Base-by-base conservation (phyloP, 2,329 filamentous ascomycete genomes). In the Acrocalymma vagum region DNA sequence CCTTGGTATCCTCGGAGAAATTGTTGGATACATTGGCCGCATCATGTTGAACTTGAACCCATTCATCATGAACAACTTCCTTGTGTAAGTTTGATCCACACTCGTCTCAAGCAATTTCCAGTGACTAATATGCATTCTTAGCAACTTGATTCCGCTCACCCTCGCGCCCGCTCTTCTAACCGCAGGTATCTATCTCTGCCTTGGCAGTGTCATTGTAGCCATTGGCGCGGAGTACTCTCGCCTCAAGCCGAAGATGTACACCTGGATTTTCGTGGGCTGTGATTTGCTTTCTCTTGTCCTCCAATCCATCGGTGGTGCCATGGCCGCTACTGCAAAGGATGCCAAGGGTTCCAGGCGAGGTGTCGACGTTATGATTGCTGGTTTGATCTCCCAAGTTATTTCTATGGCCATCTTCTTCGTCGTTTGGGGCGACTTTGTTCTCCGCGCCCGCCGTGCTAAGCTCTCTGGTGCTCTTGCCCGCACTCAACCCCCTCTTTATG, bases 211-310 rank as follows among this genome's bases (percentile, higher is more conserved):
- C 43, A 76, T 83, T 31, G 63, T 76, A 5, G 69, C 73, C 25
- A 76, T 80, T 33, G 79, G 80, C 15, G 40, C 45, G 9, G 45
- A 57, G 5, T 44, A 52, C 33, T 62, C 62, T 6, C 55, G 53
- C 11, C 20, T 65, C 15, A 54, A 49, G 32, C 60, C 57, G 2
- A 59, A 56, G 23, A 40, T 74, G 26, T 82, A 81, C 59, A 80
- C 80, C 9, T 76, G 76, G 62, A 72, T 82, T 42, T 85, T 84
- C 63, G 75, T 84, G 46, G 62, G 68, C 23, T 81, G 76, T 54
- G 81, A 85, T 51, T 44, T 83, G 17, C 54, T 81, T 29, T 77
- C 76, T n/a, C 72, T 85, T n/a, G 46, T 82, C 17, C 64, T 83
- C 9, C 81, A 84, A 61, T 79, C 77, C 3, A 71, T 71, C 4